Conservation (phyloP, 352 stramenopile species). For the Lagenidium giganteum region DNA sequence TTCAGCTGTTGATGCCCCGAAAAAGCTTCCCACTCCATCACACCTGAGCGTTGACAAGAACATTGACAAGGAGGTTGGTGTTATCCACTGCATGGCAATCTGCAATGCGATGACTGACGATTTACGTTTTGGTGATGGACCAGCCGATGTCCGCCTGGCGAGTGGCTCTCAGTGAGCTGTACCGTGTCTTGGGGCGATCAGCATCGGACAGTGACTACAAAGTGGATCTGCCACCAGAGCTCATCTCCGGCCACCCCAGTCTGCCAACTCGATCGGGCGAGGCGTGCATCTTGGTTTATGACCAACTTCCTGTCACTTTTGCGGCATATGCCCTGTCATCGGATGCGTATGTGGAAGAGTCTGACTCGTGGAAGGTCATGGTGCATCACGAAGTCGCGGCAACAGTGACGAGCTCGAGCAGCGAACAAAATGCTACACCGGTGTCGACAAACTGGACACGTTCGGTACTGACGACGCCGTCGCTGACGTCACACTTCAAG, state of each 20-base stretch:
- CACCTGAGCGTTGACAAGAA: too few relatives aligned
- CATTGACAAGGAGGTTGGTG: too few relatives aligned
- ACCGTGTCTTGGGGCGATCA: constrained; percentile 51
- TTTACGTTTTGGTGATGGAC: too few relatives aligned
- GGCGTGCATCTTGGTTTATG: constrained; percentile 90
- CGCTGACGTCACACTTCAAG: constrained; percentile 60
- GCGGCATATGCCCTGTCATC: constrained; percentile 95
- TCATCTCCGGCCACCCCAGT: constrained; percentile 81
- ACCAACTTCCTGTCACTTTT: constrained; percentile 91
- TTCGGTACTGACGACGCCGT: constrained; percentile 44
- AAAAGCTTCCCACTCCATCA: too few relatives aligned
- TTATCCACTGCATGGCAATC: too few relatives aligned
- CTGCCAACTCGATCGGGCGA: constrained; percentile 87
- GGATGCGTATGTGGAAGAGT: constrained; percentile 77
- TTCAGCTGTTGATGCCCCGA: too few relatives aligned
- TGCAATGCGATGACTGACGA: too few relatives aligned
- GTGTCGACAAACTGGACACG: constrained; percentile 69
- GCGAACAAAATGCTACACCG: constrained; percentile 3
- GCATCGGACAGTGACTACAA: constrained; percentile 68
- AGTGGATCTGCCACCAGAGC: constrained; percentile 50
- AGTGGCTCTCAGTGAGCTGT: constrained; percentile 63
- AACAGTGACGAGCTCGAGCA: too few relatives aligned
- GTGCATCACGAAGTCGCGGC: constrained; percentile 40
- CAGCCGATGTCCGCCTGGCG: too few relatives aligned
- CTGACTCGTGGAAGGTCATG: constrained; percentile 55